A percentile compares a stretch with the other conserved stretches of the same genome.
Conservation (phyloP, 2,329 filamentous ascomycete species). For the Xylaria hypoxylon region DNA sequence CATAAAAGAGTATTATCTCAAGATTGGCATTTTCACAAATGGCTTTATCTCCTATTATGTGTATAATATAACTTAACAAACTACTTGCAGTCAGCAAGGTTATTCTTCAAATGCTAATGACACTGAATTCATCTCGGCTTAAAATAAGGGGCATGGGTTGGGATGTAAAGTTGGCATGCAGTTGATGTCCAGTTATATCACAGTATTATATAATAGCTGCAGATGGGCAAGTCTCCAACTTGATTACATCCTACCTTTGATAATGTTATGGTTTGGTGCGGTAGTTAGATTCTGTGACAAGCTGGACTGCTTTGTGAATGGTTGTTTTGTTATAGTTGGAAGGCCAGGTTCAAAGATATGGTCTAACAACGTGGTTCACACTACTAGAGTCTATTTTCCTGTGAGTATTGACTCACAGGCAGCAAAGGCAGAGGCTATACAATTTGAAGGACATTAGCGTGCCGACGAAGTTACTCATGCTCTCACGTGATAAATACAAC, state of each 20-base stretch:
- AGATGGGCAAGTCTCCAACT: too few relatives aligned
- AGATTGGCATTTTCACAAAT: neutral
- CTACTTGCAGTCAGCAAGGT: neutral
- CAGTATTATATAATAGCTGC: too few relatives aligned
- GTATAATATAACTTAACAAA: too few relatives aligned
- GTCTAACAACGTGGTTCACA: neutral
- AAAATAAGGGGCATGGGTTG: too few relatives aligned
- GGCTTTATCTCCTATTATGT: neutral
- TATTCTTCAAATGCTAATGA: neutral
- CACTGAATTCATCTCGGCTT: neutral
- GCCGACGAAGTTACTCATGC: neutral
- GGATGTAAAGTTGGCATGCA: neutral
- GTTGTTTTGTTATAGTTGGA: neutral
- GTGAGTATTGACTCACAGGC: too few relatives aligned
- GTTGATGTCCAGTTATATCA: too few relatives aligned
- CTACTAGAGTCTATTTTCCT: too few relatives aligned
- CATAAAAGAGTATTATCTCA: neutral
- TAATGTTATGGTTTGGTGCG: too few relatives aligned
- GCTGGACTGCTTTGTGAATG: constrained; percentile 2
- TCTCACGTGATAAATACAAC: neutral
- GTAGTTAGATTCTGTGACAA: too few relatives aligned
- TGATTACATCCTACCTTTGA: too few relatives aligned
- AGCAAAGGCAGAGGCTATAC: neutral
- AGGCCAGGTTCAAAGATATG: too few relatives aligned
- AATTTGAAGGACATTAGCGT: neutral